phyloP scores from a whole-genome alignment of 2,329 filamentous ascomycete genomes.

The Botrytis sinoallii region DNA sequence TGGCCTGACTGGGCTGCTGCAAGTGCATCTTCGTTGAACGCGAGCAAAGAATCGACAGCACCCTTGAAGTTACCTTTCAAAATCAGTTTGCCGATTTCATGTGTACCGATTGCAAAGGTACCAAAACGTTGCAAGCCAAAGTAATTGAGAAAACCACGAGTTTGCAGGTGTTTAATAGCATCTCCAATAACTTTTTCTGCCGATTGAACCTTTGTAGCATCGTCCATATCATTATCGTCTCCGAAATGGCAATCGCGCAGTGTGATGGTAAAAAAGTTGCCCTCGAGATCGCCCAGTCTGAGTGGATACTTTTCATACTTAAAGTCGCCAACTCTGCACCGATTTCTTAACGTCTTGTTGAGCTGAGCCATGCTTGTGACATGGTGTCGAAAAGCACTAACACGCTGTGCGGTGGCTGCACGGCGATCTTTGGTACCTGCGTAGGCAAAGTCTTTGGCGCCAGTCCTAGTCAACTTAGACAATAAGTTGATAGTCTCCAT shows the following conservation, averaged over 20 bases:
- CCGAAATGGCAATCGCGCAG: constrained; percentile 76
- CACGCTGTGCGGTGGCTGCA: constrained; percentile 65
- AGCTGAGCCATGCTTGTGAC: constrained; percentile 63
- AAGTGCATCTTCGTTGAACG: constrained; percentile 64
- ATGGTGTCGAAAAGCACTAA: constrained; percentile 57
- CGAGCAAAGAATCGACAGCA: constrained; percentile 73
- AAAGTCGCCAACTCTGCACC: constrained; percentile 73
- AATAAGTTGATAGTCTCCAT: constrained; percentile 64
- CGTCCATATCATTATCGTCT: constrained; percentile 44
- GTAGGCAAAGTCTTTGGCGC: constrained; percentile 60
- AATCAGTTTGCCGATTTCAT: constrained; percentile 80
- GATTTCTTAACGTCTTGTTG: constrained; percentile 54
- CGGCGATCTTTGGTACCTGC: constrained; percentile 72
- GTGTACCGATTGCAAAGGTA: constrained; percentile 80
- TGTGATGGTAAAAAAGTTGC: constrained; percentile 92
- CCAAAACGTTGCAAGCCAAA: constrained; percentile 97
- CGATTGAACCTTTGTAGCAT: constrained; percentile 47
- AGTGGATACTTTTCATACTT: constrained; percentile 69
- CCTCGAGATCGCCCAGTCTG: constrained; percentile 76
- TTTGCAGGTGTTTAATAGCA: constrained; percentile 64
- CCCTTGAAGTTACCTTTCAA: constrained; percentile 76
- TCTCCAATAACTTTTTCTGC: constrained; percentile 50
- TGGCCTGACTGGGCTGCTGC: constrained; percentile 49
- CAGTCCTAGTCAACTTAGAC: constrained; percentile 55
- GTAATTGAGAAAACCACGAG: constrained; percentile 92